Base-by-base conservation (phyloP, 2,329 filamentous ascomycete species). In the Scytalidium lignicola region DNA sequence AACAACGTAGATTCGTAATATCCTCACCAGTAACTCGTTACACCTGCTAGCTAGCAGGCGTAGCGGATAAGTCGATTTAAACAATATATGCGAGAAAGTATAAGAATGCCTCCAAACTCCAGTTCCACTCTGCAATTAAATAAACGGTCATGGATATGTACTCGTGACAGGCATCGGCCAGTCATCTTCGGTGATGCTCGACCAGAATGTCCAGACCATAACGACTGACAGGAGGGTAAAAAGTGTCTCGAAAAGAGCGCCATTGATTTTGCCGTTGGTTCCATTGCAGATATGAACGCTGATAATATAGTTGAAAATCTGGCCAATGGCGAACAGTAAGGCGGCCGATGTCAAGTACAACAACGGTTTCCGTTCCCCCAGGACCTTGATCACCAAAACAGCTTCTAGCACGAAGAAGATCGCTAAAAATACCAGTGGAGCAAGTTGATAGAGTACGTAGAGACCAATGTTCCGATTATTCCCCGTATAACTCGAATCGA, bases 141-240 rank as follows among this genome's bases (percentile, higher is more conserved):
- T 28, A 15, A 44, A 6, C 21, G 22, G 41, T 65, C 53, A 65
- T 52, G 62, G 47, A 47, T 65, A 65, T 18, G 58, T 60, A 46
- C 51, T 58, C 17, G 55, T 50, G 26, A 59, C 68, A 28, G 75
- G 72, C 68, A 79, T 78, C 17, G 91, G 90, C 93, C 93, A 99
- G 73, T 96, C 92, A 63, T 99, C 93, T 70, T 99, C 93, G 15
- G 93, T 99, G 62, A 99, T 99, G 72, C 90, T 96, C 43, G 90
- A 95, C 93, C 93, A 99, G 75, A 99, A 99, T 50, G 88, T 69
- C 91, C 93, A 99, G 56, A 96, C 72, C 70, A 82, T 82, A 17
- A 89, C 76, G 3, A 99, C 90, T 0, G 91, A 78, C 12, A 92
- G 72, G 1, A 96, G 75, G 0, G 91, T 97, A 72, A 99, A 97